Evolutionary conservation across 2,329 filamentous ascomycete species (phyloP), one percentile per base, ranked within the genome.

Genomic region (Dothistroma septosporum): DNA sequence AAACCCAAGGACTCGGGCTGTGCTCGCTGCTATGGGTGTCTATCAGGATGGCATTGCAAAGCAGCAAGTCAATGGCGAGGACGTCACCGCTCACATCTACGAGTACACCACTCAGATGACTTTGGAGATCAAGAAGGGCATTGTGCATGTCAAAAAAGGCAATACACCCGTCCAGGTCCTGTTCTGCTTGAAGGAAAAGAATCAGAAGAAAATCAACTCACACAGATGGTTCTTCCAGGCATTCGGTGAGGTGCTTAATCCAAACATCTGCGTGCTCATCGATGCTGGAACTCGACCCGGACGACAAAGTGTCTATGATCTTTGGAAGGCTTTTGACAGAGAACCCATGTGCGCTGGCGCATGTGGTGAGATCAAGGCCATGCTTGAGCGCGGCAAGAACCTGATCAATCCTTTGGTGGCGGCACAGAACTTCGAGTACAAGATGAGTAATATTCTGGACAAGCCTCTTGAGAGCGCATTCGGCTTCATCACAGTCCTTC

Each of bases 171-270:
- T 99, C 1, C 94, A 99, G 78, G 89, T 99, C 80, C 85, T 99
- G 4, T 99, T 99, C 81, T 99, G 94, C 75, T 77, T 99, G 63
- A 99, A 99, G 80, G 94, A 99, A 74, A 97, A 97, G 85, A 99
- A 99, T 74, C 92, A 97, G 79, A 99, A 99, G 82, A 99, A 99
- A 83, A 99, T 99, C 84, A 99, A 99, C 75, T 97, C 94, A 0
- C 94, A 99, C 76, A 83, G 94, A 74, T 99, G 94, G 94, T 97
- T 99, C 80, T 99, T 99, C 83, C 89, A 95, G 69, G 94, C 93
- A 0, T 99, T 99, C 74, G 94, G 94, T 33, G 85, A 87, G 22
- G 90, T 97, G 2, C 79, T 99, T 49, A 89, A 97, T 64, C 94
- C 94, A 44, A 97, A 97, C 71, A 96, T 99, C 68, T 97, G 94